Evolutionary conservation across 139 green algal species (phyloP).

Genomic region (Parachlorella kessleri): DNA sequence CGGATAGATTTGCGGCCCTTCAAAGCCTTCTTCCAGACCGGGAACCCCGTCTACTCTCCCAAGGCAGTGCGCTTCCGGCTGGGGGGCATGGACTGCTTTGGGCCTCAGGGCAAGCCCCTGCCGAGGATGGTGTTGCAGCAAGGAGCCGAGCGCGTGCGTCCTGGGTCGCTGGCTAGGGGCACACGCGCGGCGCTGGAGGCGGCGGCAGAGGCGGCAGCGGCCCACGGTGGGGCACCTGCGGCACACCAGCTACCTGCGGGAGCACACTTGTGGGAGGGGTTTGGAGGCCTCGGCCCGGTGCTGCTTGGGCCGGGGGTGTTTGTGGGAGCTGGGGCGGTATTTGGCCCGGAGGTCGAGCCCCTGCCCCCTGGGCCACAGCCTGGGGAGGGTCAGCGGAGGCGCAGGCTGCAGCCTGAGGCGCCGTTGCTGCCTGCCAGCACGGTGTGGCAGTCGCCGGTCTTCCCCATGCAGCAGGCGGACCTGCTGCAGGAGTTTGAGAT

Average conservation of each 20-base stretch:
- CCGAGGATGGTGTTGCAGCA: neutral
- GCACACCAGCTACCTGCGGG: neutral
- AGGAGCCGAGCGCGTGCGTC: neutral
- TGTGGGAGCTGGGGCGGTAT: neutral
- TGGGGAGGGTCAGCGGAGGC: too few species aligned
- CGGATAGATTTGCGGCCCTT: slow-evolving; percentile 44
- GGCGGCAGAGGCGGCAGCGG: neutral
- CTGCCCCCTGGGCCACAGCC: too few species aligned
- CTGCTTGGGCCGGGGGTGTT: neutral
- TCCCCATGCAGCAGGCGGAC: neutral
- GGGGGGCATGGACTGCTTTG: slow-evolving; percentile 34
- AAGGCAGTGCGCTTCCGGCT: slow-evolving; percentile 28
- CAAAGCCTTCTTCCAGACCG: slow-evolving; percentile 43
- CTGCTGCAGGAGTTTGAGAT: slow-evolving; percentile 33
- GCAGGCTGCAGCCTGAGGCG: neutral
- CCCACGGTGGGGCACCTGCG: neutral
- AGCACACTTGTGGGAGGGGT: too few species aligned
- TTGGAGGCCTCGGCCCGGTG: neutral
- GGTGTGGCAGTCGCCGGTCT: slow-evolving; percentile 14
- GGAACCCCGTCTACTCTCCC: slow-evolving; percentile 39
- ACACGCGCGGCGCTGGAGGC: neutral
- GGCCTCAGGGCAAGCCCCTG: neutral
- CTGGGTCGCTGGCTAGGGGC: neutral
- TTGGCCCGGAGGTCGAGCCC: neutral
- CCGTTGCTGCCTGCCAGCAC: neutral